These are phyloP conservation scores for Plasmodium berghei DNA, from an alignment of 169 alveolate species.

Conservation along the genomic window DNA sequence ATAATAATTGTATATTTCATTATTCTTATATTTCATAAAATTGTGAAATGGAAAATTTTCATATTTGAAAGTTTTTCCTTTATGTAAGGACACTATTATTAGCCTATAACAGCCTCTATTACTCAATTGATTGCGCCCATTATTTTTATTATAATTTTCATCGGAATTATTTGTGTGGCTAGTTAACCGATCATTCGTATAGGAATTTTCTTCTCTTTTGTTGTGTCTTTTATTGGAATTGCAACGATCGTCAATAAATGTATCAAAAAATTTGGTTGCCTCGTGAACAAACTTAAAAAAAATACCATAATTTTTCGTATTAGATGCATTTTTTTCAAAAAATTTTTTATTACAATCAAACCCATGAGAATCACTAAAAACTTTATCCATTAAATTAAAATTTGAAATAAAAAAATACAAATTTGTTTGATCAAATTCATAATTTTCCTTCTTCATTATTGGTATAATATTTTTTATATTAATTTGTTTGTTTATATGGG, in stretches of 20 bases:
- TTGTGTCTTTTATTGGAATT: not conserved
- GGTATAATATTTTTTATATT: slow-evolving; percentile 63
- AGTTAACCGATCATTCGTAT: not conserved
- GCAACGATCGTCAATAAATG: slow-evolving; percentile 7
- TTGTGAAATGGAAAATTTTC: slow-evolving; percentile 23
- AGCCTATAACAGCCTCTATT: slow-evolving; percentile 18
- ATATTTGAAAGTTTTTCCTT: slow-evolving; percentile 54
- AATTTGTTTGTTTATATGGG: slow-evolving; percentile 33
- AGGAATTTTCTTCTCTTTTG: not conserved
- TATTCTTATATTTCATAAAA: slow-evolving; percentile 17
- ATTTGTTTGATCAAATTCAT: slow-evolving; percentile 51
- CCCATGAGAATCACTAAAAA: slow-evolving; percentile 69
- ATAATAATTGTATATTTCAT: slow-evolving; percentile 37
- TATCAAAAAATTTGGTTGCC: slow-evolving; percentile 56
- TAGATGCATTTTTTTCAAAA: slow-evolving; percentile 26
- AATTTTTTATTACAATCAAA: slow-evolving; percentile 48
- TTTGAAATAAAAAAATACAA: slow-evolving; percentile 45
- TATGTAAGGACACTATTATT: slow-evolving; percentile 63
- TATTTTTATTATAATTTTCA: not conserved
- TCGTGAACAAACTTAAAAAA: slow-evolving; percentile 52
- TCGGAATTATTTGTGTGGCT: not conserved
- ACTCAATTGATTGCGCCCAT: no score
- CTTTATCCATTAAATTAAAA: slow-evolving; percentile 55
- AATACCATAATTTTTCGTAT: slow-evolving; percentile 41
- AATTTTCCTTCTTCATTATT: slow-evolving; percentile 42